These are phyloP conservation scores for Puccinia novopanici DNA, from an alignment of 1,284 basidiomycete genomes.

Conservation along the genomic window DNA sequence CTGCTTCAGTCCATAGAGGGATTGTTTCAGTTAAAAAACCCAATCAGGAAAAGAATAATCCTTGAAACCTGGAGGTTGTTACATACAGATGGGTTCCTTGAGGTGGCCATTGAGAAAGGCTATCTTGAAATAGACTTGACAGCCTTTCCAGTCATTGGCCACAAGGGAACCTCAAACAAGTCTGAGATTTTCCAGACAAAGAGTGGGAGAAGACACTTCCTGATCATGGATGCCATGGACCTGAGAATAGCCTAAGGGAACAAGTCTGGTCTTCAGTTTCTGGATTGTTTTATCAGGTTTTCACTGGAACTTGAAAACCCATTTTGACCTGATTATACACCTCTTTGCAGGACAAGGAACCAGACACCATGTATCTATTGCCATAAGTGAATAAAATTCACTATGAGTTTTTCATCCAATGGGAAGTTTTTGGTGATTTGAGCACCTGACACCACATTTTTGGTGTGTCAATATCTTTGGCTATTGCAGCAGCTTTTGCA, in stretches of 20 bases:
- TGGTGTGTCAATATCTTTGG: no score
- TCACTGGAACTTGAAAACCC: background rate
- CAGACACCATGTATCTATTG: no score
- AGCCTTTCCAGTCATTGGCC: background rate
- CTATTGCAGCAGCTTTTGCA: no score
- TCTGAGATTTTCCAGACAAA: background rate
- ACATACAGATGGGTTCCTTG: background rate
- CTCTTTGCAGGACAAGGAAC: no score
- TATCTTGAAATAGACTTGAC: background rate
- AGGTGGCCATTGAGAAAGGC: background rate
- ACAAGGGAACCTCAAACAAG: background rate
- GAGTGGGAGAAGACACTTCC: slow-evolving; percentile 41
- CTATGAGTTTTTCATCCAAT: background rate
- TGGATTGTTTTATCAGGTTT: slow-evolving; percentile 15
- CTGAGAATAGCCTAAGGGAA: slow-evolving; percentile 27
- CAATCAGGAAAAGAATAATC: background rate
- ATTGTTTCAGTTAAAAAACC: slow-evolving; percentile 12
- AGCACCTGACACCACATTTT: background rate
- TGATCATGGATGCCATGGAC: slow-evolving; percentile 46
- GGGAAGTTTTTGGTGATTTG: background rate
- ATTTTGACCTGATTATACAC: no score
- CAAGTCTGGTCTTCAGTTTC: slow-evolving; percentile 4
- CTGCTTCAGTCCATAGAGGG: slow-evolving; percentile 21
- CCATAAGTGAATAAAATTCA: background rate
- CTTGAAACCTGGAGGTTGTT: slow-evolving; percentile 23